These are phyloP conservation scores for Aquilaria yunnanensis DNA, from an alignment of 345 rosid species.

Conservation along the genomic window DNA sequence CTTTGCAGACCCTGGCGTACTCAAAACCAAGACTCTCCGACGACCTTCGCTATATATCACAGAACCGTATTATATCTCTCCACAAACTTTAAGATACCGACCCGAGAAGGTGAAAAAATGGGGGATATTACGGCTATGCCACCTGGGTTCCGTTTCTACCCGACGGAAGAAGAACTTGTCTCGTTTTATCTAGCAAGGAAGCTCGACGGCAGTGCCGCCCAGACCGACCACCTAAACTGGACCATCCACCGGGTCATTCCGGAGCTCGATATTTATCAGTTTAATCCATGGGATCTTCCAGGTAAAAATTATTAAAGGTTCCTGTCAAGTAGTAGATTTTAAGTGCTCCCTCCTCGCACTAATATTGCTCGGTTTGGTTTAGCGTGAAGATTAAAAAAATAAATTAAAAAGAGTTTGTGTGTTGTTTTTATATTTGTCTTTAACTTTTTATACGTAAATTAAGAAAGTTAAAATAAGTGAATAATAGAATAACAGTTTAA, in stretches of 20 bases:
- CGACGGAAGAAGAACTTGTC: conserved; percentile 52
- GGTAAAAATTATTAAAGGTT: conserved; percentile 12
- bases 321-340: not conserved
- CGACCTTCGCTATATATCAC: too few species aligned
- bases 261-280: conserved; percentile 33
- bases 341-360: not conserved
- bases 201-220: conserved; percentile 17
- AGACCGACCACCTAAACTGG: conserved; percentile 23
- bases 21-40: too few species aligned
- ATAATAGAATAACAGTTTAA: too few species aligned
- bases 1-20: too few species aligned
- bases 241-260: conserved; percentile 47
- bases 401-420: too few species aligned
- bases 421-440: too few species aligned
- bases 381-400: too few species aligned
- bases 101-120: conserved; percentile 7
- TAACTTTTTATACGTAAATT: too few species aligned
- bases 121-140: conserved; percentile 22
- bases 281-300: conserved; percentile 45
- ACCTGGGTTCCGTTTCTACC: conserved; percentile 55
- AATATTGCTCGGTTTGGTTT: too few species aligned
- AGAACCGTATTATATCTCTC: too few species aligned
- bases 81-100: not conserved
- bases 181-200: conserved; percentile 37
- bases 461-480: too few species aligned